Evolutionary conservation across 2,329 filamentous ascomycete genomes (phyloP).

Genomic region (Diaporthe amygdali): DNA sequence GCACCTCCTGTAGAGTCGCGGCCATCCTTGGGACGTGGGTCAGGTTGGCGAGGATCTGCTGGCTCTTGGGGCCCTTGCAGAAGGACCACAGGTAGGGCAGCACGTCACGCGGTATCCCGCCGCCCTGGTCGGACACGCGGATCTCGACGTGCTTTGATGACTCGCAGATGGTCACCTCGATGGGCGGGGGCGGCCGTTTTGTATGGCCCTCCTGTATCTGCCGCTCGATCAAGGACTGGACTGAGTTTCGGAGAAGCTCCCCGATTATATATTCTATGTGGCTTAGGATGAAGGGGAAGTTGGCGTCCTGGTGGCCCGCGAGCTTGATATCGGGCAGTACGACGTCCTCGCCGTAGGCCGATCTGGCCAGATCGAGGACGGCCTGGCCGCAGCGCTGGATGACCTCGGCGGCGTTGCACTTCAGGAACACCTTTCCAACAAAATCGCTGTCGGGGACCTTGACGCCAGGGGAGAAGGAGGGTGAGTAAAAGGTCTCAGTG

Average conservation of each 20-base stretch:
- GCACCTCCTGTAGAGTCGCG: conserved; percentile 89
- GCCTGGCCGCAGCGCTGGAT: conserved; percentile 82
- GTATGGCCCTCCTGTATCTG: conserved; percentile 48
- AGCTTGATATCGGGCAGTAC: conserved; percentile 82
- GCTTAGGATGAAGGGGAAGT: conserved; percentile 94
- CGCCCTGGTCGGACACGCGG: conserved; percentile 92
- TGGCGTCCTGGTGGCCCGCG: conserved; percentile 84
- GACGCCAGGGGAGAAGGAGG: conserved; percentile 82
- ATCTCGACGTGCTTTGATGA: conserved; percentile 95
- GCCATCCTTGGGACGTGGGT: conserved; percentile 88
- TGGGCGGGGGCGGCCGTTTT: conserved; percentile 69
- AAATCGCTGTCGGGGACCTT: conserved; percentile 79
- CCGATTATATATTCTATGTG: conserved; percentile 98
- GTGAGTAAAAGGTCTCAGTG: conserved; percentile 90
- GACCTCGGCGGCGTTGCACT: conserved; percentile 89
- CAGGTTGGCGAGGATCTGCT: conserved; percentile 82
- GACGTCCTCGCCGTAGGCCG: conserved; percentile 74
- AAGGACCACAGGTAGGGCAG: conserved; percentile 96
- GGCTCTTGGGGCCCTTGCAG: conserved; percentile 84
- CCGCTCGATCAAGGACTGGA: conserved; percentile 88
- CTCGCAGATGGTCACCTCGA: conserved; percentile 94
- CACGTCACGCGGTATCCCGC: conserved; percentile 84
- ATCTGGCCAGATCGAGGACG: conserved; percentile 74
- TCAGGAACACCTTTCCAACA: conserved; percentile 93
- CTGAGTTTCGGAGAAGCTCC: conserved; percentile 91